Percentiles rank a stretch among this genome's conserved stretches.
Conservation (phyloP, 2,329 filamentous ascomycete genomes). For the Nemania sp. region DNA sequence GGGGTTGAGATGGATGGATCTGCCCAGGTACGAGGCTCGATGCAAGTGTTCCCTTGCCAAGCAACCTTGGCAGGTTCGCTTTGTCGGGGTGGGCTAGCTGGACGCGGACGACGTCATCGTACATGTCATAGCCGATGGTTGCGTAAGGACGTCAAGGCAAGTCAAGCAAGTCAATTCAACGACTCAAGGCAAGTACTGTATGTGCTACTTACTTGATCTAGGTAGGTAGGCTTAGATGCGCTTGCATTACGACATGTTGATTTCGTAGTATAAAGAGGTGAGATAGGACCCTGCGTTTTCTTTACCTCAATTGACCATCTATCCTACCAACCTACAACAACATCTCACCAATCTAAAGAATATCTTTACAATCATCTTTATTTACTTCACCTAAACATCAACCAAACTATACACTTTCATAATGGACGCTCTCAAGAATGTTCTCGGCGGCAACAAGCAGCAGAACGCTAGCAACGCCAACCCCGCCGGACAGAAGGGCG, state of each 20-base stretch:
- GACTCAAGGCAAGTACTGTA: neutral
- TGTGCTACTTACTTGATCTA: neutral
- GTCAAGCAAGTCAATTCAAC: neutral
- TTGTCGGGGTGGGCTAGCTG: slow-evolving; percentile 1
- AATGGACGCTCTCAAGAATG: slow-evolving; percentile 51
- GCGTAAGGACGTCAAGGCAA: neutral
- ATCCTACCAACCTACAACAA: neutral
- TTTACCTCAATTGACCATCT: neutral
- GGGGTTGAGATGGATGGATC: neutral
- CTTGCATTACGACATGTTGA: neutral
- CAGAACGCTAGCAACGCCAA: slow-evolving; percentile 23
- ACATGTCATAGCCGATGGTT: slow-evolving; percentile 4
- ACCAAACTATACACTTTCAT: slow-evolving; percentile 14
- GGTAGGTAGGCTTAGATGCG: neutral
- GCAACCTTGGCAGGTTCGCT: neutral
- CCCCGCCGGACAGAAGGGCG: slow-evolving; percentile 46
- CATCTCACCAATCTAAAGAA: neutral
- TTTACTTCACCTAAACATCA: neutral
- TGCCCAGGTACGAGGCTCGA: neutral
- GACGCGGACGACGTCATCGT: slow-evolving; percentile 1
- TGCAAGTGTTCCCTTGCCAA: slow-evolving; percentile 1
- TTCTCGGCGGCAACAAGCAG: slow-evolving; percentile 39
- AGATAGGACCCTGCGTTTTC: neutral
- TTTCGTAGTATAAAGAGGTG: neutral
- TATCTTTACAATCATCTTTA: neutral